Base-by-base conservation (phyloP, 2,329 filamentous ascomycete species). In the Thyridium curvatum region DNA sequence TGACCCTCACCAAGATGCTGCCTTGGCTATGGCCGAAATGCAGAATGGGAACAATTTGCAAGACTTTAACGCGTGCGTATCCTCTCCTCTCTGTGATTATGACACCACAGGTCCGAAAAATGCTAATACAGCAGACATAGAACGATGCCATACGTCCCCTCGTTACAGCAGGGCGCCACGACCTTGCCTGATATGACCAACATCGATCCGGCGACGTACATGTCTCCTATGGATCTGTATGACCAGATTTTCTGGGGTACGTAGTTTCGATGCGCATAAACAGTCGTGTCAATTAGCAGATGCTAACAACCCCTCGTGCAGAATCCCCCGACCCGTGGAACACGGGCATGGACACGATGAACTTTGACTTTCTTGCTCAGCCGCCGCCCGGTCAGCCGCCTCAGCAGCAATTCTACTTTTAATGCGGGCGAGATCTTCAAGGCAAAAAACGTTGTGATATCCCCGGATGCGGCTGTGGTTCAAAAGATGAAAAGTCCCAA, bases 191-290 rank as follows among this genome's bases (percentile, higher is more conserved):
- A 69, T 34, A 58, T 78, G 36, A 56, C 61, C 35, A 56, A 64
- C 29, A 59, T 75, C 10, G 78, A 81, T 43, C 73, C 74, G 13
- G 65, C 71, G 3, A 64, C 75, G 28, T 74, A 77, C 47, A 77
- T 82, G 67, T 79, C 78, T 30, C 79, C 79, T 1, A 78, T 83
- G 76, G 79, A 83, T 43, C 60, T 83, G 1, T 83, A 81, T 52
- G 77, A 82, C 50, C 80, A 77, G 4, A 83, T 83, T 34, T 82
- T 81, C 62, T 81, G 77, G 69, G 78, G 77, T 81, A 59, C 55
- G 74, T n/a, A n/a, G n/a, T n/a, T n/a, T n/a, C n/a, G n/a, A n/a
- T n/a, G n/a, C n/a, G n/a, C n/a, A n/a, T n/a, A n/a, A n/a, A n/a
- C n/a, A n/a, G n/a, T n/a, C n/a, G n/a, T n/a, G n/a, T n/a, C n/a